Conservation (phyloP, 164 flowering plant species). For the Macadamia tetraphylla region DNA sequence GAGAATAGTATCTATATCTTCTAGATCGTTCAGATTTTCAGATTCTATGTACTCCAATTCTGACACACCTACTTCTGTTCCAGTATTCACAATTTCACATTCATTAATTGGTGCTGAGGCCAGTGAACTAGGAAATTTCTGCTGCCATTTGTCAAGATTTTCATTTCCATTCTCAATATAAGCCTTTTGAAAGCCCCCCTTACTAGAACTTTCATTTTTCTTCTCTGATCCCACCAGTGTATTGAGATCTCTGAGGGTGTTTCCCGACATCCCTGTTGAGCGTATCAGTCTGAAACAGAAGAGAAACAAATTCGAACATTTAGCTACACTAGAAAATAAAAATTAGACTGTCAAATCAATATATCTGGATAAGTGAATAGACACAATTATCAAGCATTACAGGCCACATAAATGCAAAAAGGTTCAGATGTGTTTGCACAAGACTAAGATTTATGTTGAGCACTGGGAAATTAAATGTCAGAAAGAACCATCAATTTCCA, state of each 20-base stretch:
- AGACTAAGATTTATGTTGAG: neutral
- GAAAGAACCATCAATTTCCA: too few species aligned
- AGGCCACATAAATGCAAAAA: neutral
- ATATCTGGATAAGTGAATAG: neutral
- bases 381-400: neutral
- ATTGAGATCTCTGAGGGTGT: slow-evolving; percentile 57
- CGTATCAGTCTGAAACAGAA: neutral
- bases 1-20: slow-evolving; percentile 46
- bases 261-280: slow-evolving; percentile 39
- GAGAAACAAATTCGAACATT: slow-evolving; percentile 1
- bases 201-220: slow-evolving; percentile 38
- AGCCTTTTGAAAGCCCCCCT: slow-evolving; percentile 37
- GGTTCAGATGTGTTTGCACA: neutral
- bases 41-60: slow-evolving; percentile 85
- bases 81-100: slow-evolving; percentile 28
- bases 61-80: slow-evolving; percentile 25
- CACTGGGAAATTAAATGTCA: neutral
- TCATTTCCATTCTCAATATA: slow-evolving; percentile 27
- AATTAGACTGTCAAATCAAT: neutral
- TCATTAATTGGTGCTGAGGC: slow-evolving; percentile 27
- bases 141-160: slow-evolving; percentile 36
- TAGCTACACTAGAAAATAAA: neutral
- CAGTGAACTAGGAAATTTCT: slow-evolving; percentile 21
- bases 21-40: slow-evolving; percentile 61
- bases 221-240: slow-evolving; percentile 44